Evolutionary conservation across 2,329 filamentous ascomycete species (phyloP).

Genomic region (Rutstroemia sp.): DNA sequence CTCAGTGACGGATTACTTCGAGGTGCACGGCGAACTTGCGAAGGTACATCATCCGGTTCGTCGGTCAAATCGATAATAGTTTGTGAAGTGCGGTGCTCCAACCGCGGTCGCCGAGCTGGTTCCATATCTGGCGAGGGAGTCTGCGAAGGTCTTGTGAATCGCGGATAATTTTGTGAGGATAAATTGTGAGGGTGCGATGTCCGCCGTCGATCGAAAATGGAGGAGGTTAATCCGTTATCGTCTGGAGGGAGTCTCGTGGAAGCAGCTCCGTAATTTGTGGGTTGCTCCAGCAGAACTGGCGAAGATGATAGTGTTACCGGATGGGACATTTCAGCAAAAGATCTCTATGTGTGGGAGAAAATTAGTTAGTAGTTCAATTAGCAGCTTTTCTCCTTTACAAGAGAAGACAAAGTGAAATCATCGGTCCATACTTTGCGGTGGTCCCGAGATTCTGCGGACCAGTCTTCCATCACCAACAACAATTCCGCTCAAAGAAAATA

Average conservation of each 20-base stretch:
- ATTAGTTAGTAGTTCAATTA: neutral
- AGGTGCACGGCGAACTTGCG: neutral
- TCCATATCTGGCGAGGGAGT: conserved; percentile 18
- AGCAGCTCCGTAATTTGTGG: conserved; percentile 3
- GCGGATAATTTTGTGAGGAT: neutral
- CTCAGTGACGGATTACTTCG: conserved; percentile 10
- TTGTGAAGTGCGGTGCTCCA: conserved; percentile 23
- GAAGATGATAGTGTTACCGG: conserved; percentile 23
- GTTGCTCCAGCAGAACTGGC: conserved; percentile 18
- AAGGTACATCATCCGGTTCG: conserved; percentile 22
- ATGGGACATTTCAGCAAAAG: conserved; percentile 26
- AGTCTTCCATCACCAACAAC: neutral
- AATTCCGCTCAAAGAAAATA: neutral
- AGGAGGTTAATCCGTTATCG: conserved; percentile 8
- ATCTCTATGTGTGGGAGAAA: conserved; percentile 19
- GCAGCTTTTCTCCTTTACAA: neutral
- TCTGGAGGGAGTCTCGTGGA: conserved; percentile 11
- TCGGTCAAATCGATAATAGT: conserved; percentile 29
- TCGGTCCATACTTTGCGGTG: conserved; percentile 6
- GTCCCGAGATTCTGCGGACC: neutral
- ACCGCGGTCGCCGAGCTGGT: conserved; percentile 15
- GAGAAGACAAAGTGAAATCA: neutral
- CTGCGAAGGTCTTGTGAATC: neutral
- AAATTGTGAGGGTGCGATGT: conserved; percentile 25
- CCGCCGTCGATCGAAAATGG: conserved; percentile 16